Evolutionary conservation across 164 flowering plant genomes (phyloP).

Genomic region (Magnolia changhungtana): DNA sequence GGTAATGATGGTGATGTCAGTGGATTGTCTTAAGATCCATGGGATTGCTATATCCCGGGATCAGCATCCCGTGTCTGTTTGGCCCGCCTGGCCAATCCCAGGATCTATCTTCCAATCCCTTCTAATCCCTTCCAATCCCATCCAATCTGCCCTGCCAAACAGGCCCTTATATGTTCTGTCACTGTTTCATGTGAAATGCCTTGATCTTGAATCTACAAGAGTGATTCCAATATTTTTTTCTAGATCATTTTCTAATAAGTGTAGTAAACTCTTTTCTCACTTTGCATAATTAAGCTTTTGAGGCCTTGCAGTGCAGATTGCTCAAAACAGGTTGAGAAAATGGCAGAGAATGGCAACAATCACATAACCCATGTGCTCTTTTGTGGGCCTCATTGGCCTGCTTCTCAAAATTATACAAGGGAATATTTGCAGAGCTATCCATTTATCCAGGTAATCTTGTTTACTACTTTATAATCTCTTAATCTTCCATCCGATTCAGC

Average conservation of each 20-base stretch:
- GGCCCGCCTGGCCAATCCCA: too few relatives aligned
- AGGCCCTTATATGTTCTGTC: too few relatives aligned
- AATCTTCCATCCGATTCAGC: background rate
- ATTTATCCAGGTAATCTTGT: constrained; percentile 52
- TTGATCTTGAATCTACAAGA: too few relatives aligned
- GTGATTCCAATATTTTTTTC: background rate
- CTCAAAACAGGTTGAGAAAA: constrained; percentile 14
- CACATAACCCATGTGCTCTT: constrained; percentile 65
- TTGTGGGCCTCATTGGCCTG: constrained; percentile 73
- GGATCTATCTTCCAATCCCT: too few relatives aligned
- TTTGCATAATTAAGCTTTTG: background rate
- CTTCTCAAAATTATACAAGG: constrained; percentile 65
- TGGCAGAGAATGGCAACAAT: constrained; percentile 18
- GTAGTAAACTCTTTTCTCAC: background rate
- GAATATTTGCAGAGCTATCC: constrained; percentile 60
- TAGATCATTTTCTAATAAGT: too few relatives aligned
- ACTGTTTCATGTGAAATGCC: too few relatives aligned
- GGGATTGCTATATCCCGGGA: too few relatives aligned
- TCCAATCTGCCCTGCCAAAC: too few relatives aligned
- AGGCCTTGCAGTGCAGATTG: constrained; percentile 20
- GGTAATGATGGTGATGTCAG: too few relatives aligned
- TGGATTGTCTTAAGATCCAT: too few relatives aligned
- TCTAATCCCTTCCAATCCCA: too few relatives aligned
- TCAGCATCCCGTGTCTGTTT: too few relatives aligned
- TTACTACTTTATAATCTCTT: background rate